Percentiles rank a stretch among this genome's conserved stretches.
Evolutionary conservation across 2,329 filamentous ascomycete genomes (phyloP).

Genomic region (Volutella citrinella): DNA sequence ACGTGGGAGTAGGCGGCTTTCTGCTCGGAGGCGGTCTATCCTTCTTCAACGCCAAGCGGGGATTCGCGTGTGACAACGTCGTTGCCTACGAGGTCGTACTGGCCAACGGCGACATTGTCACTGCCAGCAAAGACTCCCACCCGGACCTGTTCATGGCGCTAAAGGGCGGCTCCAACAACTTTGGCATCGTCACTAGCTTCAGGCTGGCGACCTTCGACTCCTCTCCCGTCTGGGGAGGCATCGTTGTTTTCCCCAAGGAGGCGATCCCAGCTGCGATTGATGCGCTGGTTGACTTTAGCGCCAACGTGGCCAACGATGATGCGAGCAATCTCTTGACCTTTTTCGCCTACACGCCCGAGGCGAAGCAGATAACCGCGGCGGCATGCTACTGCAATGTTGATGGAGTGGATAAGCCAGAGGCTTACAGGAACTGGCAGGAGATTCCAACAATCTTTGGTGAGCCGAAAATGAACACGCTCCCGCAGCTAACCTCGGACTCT

Average conservation of each 20-base stretch:
- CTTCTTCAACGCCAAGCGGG: slow-evolving; percentile 32
- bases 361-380: slow-evolving; percentile 11
- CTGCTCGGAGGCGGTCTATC: slow-evolving; percentile 25
- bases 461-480: slow-evolving; percentile 13
- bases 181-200: slow-evolving; percentile 34
- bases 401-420: slow-evolving; percentile 10
- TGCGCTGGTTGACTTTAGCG: slow-evolving; percentile 4
- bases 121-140: slow-evolving; percentile 33
- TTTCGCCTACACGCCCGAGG: slow-evolving; percentile 9
- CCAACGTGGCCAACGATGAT: slow-evolving; percentile 12
- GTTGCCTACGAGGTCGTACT: slow-evolving; percentile 46
- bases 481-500: slow-evolving; percentile 16
- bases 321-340: slow-evolving; percentile 13
- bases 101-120: slow-evolving; percentile 41
- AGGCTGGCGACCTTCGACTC: slow-evolving; percentile 23
- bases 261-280: slow-evolving; percentile 10
- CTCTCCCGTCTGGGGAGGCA: slow-evolving; percentile 16
- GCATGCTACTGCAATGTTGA: slow-evolving; percentile 13
- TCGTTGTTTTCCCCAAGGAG: slow-evolving; percentile 13
- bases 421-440: slow-evolving; percentile 15
- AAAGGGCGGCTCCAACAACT: slow-evolving; percentile 41
- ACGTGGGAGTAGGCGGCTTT: slow-evolving; percentile 29
- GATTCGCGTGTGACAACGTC: slow-evolving; percentile 47
- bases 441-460: slow-evolving; percentile 14
- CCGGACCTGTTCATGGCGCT: slow-evolving; percentile 44